phyloP scores from a whole-genome alignment of 1,139 yeast genomes.

The Pichia sp. region DNA sequence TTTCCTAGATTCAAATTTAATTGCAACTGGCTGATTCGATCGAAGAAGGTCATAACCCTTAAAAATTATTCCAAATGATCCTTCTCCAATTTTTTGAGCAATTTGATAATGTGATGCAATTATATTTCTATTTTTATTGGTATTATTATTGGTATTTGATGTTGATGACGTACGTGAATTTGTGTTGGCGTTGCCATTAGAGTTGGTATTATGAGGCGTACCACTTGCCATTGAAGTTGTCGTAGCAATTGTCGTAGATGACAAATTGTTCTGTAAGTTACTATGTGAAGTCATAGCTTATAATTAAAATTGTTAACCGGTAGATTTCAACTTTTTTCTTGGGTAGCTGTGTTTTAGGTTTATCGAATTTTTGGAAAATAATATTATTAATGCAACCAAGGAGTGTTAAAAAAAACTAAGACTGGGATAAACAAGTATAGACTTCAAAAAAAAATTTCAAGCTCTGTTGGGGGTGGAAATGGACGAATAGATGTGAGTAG shows the following conservation, averaged over 20 bases:
- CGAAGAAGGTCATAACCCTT: constrained; percentile 82
- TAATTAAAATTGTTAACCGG: neutral
- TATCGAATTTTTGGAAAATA: neutral
- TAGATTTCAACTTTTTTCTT: neutral
- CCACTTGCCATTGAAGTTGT: neutral
- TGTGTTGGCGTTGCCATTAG: neutral
- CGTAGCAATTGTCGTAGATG: neutral
- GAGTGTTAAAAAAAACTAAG: neutral
- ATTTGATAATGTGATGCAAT: constrained; percentile 81
- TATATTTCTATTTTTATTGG: constrained; percentile 28
- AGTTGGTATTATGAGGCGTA: neutral
- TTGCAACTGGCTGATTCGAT: constrained; percentile 70
- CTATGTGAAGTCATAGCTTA: neutral
- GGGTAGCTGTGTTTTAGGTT: neutral
- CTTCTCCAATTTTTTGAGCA: constrained; percentile 96
- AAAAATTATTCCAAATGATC: constrained; percentile 94
- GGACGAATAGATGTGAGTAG: neutral
- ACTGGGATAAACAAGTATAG: neutral
- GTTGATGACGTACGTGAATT: neutral
- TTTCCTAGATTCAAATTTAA: constrained; percentile 78
- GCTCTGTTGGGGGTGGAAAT: neutral
- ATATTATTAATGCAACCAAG: neutral
- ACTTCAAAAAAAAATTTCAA: neutral
- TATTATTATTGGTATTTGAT: neutral
- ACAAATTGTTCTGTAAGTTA: neutral